phyloP scores from a whole-genome alignment of 768 basidiomycete species.

The Termitomyces sp. region DNA sequence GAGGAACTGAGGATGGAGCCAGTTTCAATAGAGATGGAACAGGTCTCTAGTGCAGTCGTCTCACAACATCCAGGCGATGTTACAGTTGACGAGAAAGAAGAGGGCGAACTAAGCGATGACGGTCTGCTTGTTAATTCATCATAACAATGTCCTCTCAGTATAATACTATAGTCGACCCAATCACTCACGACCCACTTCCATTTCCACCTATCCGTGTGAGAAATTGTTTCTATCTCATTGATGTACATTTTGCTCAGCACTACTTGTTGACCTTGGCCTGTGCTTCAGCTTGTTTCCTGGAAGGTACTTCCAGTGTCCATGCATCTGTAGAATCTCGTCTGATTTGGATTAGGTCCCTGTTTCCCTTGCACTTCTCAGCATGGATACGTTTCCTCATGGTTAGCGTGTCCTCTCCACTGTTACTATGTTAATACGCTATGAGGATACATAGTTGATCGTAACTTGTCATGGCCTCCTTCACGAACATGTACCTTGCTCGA shows the following conservation, averaged over 20 bases:
- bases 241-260: not conserved
- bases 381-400: no score
- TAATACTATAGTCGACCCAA: not conserved
- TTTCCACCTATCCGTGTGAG: not conserved
- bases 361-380: no score
- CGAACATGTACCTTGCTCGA: no score
- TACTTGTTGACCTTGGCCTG: not conserved
- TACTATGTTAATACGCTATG: no score
- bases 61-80: slow-evolving; percentile 12
- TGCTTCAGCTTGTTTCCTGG: not conserved
- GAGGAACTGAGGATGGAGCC: not conserved
- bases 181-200: not conserved
- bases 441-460: no score
- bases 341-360: no score
- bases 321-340: no score
- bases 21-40: slow-evolving; percentile 8
- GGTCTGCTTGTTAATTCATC: not conserved
- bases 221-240: not conserved
- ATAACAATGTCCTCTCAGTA: not conserved
- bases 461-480: no score
- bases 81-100: slow-evolving; percentile 27
- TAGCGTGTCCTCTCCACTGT: no score
- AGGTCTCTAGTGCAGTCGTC: slow-evolving; percentile 5
- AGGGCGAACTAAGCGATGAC: slow-evolving; percentile 35
- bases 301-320: no score